phyloP scores from a whole-genome alignment of 257 asterid genomes.

The Knoxia roxburghii region DNA sequence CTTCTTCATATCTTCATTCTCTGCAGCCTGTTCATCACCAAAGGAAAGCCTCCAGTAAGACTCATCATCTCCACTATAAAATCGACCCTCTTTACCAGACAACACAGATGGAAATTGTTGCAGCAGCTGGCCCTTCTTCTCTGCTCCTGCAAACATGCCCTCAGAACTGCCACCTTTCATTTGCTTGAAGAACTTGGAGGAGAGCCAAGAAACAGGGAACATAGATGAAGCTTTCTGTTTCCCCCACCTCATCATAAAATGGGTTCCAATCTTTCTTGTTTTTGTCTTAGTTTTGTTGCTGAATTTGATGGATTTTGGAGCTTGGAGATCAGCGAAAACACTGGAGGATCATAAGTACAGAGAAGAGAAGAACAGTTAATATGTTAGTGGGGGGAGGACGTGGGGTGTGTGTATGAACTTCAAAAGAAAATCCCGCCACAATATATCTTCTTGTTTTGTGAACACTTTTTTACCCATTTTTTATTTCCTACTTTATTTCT shows the following conservation, averaged over 20 bases:
- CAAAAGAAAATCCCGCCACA: conserved; percentile 76
- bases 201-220: conserved; percentile 59
- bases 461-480: conserved; percentile 38
- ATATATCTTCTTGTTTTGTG: conserved; percentile 54
- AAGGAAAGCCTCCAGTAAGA: conserved; percentile 66
- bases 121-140: conserved; percentile 17
- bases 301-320: conserved; percentile 9
- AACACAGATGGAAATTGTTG: conserved; percentile 14
- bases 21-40: conserved; percentile 28
- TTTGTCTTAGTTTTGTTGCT: not conserved
- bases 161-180: conserved; percentile 25
- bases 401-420: conserved; percentile 35
- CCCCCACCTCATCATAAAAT: conserved; percentile 62
- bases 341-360: conserved; percentile 21
- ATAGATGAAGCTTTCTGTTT: conserved; percentile 41
- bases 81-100: conserved; percentile 31
- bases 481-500: too few species aligned
- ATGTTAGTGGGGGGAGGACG: conserved; percentile 33
- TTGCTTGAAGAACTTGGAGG: conserved; percentile 49
- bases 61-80: conserved; percentile 53
- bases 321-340: conserved; percentile 1
- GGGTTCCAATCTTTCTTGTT: conserved; percentile 1
- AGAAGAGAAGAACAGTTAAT: conserved; percentile 35
- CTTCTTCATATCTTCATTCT: conserved; percentile 8
- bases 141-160: conserved; percentile 8